A percentile compares a stretch with the other conserved stretches of the same genome.
phyloP scores from a whole-genome alignment of 306 rosid species.

The Oxytropis ochrocephala region DNA sequence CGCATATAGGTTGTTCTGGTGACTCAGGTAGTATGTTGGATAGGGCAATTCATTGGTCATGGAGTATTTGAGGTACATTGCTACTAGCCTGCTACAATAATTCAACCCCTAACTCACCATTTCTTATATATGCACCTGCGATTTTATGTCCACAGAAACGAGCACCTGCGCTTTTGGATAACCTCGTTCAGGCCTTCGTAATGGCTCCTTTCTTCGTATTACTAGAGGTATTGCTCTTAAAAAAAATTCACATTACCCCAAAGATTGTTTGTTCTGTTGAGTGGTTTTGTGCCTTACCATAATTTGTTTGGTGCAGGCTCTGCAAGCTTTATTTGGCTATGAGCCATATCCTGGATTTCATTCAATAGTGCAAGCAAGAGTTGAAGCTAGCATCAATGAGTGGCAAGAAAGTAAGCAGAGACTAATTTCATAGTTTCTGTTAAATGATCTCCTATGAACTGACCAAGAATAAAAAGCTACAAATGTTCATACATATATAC shows the following conservation, averaged over 20 bases:
- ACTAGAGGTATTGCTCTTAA: slow-evolving; percentile 58
- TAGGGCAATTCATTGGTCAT: slow-evolving; percentile 75
- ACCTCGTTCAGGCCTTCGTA: slow-evolving; percentile 64
- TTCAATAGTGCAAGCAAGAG: slow-evolving; percentile 42
- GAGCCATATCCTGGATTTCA: slow-evolving; percentile 76
- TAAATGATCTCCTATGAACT: neutral
- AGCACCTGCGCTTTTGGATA: slow-evolving; percentile 82
- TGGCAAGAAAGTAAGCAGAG: slow-evolving; percentile 61
- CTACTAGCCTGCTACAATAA: neutral
- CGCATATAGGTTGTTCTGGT: slow-evolving; percentile 62
- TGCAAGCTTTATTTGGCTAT: slow-evolving; percentile 48
- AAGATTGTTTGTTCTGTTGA: slow-evolving; percentile 6
- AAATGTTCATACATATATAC: neutral
- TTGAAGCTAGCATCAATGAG: slow-evolving; percentile 43
- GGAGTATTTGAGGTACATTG: slow-evolving; percentile 63
- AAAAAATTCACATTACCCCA: neutral
- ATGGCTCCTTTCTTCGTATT: slow-evolving; percentile 94
- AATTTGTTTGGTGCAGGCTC: slow-evolving; percentile 38
- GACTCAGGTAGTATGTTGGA: slow-evolving; percentile 72
- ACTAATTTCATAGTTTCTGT: slow-evolving; percentile 34
- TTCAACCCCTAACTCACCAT: neutral
- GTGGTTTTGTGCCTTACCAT: neutral
- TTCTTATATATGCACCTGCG: neutral
- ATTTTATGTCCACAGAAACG: slow-evolving; percentile 40
- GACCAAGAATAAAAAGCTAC: neutral